Base-by-base conservation (phyloP, 164 flowering plant species). In the Nelumbo lutea region DNA sequence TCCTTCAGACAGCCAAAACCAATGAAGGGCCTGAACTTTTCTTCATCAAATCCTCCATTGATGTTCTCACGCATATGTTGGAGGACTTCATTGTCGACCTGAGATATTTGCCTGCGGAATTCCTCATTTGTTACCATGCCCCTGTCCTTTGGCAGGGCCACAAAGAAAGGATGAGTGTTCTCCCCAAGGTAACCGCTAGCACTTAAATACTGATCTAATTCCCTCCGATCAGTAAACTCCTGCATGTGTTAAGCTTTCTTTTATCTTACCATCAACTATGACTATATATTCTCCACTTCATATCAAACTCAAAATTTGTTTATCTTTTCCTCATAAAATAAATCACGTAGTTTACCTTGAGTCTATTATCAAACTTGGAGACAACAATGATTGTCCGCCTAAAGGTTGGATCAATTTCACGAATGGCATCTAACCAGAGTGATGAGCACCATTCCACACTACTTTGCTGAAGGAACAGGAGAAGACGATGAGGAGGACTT, bases 361-460 rank as follows among this genome's bases (percentile, higher is more conserved):
- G 89, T 39, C 99, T 82, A 73, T 96, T 96, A 77, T 96, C 99
- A 82, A 96, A 96, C 70, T 96, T 96, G 67, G 99, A 96, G 70
- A 93, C 96, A 5, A 91, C 99, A 71, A 96, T 82, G n/a, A 89
- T 61, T 10, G 96, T 88, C 67, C 99, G 78, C 61, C 87, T 85
- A 44, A 90, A 87, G 5, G 87, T 70, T 44, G 99, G 98, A 79
- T 96, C 99, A 69, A 96, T 90, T 68, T 87, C 98, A 63, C 96
- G 96, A 76, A 95, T 76, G 14, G 87, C 76, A 79, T 95, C 99
- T 78, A 95, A 78, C 99, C 99, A 95, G 74, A 95, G 81, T 6
- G 98, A 96, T 2, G 98, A 96, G 73, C 98, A 96, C 98, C 98
- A 93, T 68, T 96, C 99, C 44, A 96, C 97, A 74, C 98, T 95